Evolutionary conservation across 345 rosid species (phyloP).

Genomic region (Salix brachista): DNA sequence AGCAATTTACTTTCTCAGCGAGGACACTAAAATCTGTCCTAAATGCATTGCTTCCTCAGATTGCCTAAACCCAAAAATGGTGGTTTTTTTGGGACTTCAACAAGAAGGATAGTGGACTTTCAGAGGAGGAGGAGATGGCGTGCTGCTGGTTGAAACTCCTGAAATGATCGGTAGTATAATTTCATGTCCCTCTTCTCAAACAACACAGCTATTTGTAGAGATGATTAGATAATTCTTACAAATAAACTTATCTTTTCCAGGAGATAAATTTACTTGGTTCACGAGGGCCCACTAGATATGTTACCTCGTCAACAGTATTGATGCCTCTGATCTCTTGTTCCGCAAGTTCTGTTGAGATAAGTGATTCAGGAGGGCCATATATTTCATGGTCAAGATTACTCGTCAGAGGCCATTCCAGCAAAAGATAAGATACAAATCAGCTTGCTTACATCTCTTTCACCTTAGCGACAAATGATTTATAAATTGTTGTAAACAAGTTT

Average conservation of each 20-base stretch:
- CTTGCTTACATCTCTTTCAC: no score
- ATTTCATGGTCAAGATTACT: no score
- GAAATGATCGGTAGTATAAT: conserved; percentile 10
- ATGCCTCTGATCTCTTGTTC: no score
- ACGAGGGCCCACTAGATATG: conserved; percentile 43
- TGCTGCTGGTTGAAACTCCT: conserved; percentile 13
- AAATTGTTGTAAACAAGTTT: background rate
- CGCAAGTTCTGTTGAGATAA: no score
- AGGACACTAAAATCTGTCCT: conserved; percentile 10
- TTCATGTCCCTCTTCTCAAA: background rate
- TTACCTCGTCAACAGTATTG: no score
- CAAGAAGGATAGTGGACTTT: conserved; percentile 1
- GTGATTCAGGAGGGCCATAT: no score
- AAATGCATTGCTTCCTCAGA: conserved; percentile 8
- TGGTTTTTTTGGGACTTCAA: background rate
- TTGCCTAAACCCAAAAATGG: conserved; percentile 2
- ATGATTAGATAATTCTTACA: background rate
- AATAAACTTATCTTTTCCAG: background rate
- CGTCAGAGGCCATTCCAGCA: no score
- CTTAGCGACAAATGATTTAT: no score
- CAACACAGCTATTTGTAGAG: background rate
- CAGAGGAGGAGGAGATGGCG: background rate
- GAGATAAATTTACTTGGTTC: conserved; percentile 21
- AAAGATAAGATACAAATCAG: no score
- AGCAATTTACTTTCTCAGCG: conserved; percentile 15